phyloP scores from a whole-genome alignment of 306 rosid genomes.

The Erythrophleum fordii region DNA sequence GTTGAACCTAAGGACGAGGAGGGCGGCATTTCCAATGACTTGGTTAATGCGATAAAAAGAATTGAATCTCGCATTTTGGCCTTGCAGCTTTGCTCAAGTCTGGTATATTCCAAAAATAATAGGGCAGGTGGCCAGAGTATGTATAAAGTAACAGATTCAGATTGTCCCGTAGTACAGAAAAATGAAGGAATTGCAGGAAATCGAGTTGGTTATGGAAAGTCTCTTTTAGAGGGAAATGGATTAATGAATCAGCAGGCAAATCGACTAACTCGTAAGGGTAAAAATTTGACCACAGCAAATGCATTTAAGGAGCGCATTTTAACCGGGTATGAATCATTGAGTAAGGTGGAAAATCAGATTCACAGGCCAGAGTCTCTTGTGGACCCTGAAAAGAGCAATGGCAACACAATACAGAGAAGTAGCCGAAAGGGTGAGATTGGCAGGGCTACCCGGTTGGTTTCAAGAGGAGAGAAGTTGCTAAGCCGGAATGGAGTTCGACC shows the following conservation, averaged over 20 bases:
- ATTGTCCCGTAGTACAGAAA: neutral
- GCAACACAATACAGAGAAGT: slow-evolving; percentile 6
- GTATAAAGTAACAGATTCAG: slow-evolving; percentile 11
- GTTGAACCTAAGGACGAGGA: slow-evolving; percentile 40
- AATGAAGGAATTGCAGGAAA: slow-evolving; percentile 19
- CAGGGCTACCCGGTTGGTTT: neutral
- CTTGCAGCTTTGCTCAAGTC: slow-evolving; percentile 50
- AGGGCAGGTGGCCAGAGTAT: slow-evolving; percentile 27
- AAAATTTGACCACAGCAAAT: slow-evolving; percentile 29
- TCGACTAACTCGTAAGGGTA: slow-evolving; percentile 30
- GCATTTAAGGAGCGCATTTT: slow-evolving; percentile 25
- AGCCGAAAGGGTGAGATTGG: neutral
- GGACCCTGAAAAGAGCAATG: slow-evolving; percentile 24
- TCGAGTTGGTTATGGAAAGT: neutral
- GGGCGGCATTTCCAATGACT: slow-evolving; percentile 50
- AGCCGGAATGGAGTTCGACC: slow-evolving; percentile 15
- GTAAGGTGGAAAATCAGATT: slow-evolving; percentile 35
- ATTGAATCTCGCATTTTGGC: slow-evolving; percentile 69
- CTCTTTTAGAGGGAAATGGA: slow-evolving; percentile 34
- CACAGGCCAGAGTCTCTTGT: neutral
- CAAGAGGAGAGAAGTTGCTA: slow-evolving; percentile 34
- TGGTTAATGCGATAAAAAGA: slow-evolving; percentile 53
- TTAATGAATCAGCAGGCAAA: slow-evolving; percentile 27
- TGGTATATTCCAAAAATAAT: slow-evolving; percentile 23
- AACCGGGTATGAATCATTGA: slow-evolving; percentile 15